Base-by-base conservation (phyloP, 495 filamentous ascomycete species). In the Entonaema liquescens region DNA sequence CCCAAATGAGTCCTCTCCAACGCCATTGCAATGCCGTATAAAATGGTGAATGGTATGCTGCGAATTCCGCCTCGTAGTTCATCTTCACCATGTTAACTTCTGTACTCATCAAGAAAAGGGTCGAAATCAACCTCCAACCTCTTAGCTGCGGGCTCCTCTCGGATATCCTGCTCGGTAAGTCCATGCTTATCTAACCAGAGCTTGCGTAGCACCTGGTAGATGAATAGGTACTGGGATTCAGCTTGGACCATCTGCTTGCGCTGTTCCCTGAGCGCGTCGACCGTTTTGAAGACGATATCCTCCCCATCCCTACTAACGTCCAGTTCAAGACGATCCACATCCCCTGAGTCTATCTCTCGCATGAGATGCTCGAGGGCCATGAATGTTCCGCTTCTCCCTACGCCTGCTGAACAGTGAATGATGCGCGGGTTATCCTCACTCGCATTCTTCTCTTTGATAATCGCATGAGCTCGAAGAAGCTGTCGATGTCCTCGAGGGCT, bases 231-330 rank as follows among this genome's bases (percentile, higher is more conserved):
- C 79, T 99, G 96, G 70, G 85, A 78, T 74, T 94, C 91, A 29
- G 91, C 90, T 79, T 98, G 95, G 3, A 99, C 96, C 96, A 98
- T 99, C 77, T 90, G 92, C 87, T 93, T 92, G 38, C 96, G 85
- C 81, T 99, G 96, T 79, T 95, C 87, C 28, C 96, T 87, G 73
- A 99, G 84, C 72, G 83, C 81, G 68, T 97, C 89, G 50, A 99
- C 96, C 6, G 89, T 89, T 15, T 91, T 85, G 68, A 90, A 92
- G 13, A 88, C 75, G 31, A 82, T 77, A 57, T 89, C 86, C 21
- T 78, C 77, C 12, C 75, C 75, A n/a, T 77, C 73, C 15, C 23
- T 40, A 6, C 65, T 70, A 40, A 38, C 28, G 11, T 42, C 50
- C 66, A 75, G 33, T 40, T 80, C 75, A 59, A 72, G 71, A 44